Evolutionary conservation across 2,329 filamentous ascomycete genomes (phyloP), one percentile per base, ranked within the genome.

Genomic region (Sclerotinia subarctica): DNA sequence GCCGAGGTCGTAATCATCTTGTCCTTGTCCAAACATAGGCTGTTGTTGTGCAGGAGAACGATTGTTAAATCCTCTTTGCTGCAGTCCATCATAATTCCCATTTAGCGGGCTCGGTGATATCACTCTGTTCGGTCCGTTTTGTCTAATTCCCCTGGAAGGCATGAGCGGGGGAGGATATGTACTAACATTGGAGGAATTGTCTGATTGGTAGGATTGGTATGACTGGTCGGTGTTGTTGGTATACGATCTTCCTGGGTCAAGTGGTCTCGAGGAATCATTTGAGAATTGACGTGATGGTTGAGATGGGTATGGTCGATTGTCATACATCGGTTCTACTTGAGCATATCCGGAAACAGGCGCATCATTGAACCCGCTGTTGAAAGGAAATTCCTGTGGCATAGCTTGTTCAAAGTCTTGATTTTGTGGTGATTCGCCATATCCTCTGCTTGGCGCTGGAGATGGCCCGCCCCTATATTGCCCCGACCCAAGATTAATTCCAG

Each of bases 281-380:
- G 74, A 74, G 38, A 72, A 76, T 62, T 75, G 72, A 32, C 72
- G 70, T 44, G 68, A 63, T 38, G 73, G 70, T 62, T 68, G 67
- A 29, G 68, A 59, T 21, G 71, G 70, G 53, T 71, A 72, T 52
- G 69, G 69, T 24, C 70, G 71, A 60, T 72, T 72, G 13, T 64
- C 70, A 44, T 73, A 69, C 26, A 24, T 66, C 1, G 73, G 53
- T 26, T 56, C 62, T 21, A 47, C 47, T 49, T 56, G 65, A n/a
- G 44, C 64, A 56, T 72, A 68, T 58, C 65, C 68, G 15, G 57
- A 64, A 17, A 49, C 52, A 5, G 70, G 56, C 13, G 56, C 54
- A 32, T 54, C 62, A 26, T 60, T 56, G 35, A 68, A 72, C 19
- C 69, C 62, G 51, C 70, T 64, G 63, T 65, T 71, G 32, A 58